phyloP scores from a whole-genome alignment of 2,329 filamentous ascomycete species.

The Sordariomycetes sp. region DNA sequence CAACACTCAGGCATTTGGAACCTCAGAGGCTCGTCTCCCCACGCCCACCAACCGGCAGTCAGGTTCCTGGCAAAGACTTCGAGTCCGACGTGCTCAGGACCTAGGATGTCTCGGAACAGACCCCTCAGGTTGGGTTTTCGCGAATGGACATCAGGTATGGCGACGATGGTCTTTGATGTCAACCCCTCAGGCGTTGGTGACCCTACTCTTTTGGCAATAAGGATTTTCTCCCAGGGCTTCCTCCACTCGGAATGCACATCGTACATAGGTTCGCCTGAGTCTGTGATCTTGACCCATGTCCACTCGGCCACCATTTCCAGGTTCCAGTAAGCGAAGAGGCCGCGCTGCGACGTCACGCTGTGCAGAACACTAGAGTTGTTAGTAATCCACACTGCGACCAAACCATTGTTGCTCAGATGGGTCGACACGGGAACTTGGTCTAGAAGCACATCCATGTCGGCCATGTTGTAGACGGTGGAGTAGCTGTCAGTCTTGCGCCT shows the following conservation, averaged over 20 bases:
- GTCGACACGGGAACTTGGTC: constrained; percentile 44
- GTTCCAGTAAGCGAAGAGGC: constrained; percentile 55
- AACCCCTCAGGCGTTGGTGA: constrained; percentile 12
- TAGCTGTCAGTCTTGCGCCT: constrained; percentile 46
- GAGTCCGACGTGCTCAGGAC: constrained; percentile 44
- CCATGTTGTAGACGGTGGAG: constrained; percentile 31
- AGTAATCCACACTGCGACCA: constrained; percentile 70
- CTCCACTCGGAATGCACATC: constrained; percentile 53
- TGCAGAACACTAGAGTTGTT: constrained; percentile 55
- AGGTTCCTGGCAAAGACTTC: constrained; percentile 71
- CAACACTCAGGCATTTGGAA: constrained; percentile 55
- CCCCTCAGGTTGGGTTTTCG: constrained; percentile 64
- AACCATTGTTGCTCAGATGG: constrained; percentile 40
- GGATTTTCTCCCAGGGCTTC: constrained; percentile 67
- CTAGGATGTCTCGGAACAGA: constrained; percentile 48
- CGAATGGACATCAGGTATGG: constrained; percentile 69
- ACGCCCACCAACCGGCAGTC: constrained; percentile 68
- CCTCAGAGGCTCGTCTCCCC: constrained; percentile 65
- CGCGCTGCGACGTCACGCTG: constrained; percentile 38
- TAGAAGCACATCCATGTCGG: constrained; percentile 41
- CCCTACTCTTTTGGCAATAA: constrained; percentile 45
- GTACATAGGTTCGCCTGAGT: constrained; percentile 53
- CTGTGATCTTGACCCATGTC: constrained; percentile 70
- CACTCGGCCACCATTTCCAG: constrained; percentile 60
- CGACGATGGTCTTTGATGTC: constrained; percentile 49